Percentiles rank a stretch among this genome's conserved stretches.
phyloP scores from a whole-genome alignment of 2,329 filamentous ascomycete species.

The Colletotrichum sp. region DNA sequence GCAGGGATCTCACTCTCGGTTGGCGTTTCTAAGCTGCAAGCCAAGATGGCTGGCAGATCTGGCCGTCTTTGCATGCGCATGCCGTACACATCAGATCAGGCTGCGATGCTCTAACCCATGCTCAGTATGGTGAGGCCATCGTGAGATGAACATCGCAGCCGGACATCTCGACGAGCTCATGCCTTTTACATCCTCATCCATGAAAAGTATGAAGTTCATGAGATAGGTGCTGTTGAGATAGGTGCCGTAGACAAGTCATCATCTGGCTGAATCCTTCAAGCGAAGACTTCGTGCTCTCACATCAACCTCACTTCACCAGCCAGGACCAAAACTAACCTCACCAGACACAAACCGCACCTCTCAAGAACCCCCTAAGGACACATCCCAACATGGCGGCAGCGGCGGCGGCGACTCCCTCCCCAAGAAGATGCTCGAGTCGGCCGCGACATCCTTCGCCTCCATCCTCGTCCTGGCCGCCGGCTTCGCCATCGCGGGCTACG shows the following conservation, averaged over 20 bases:
- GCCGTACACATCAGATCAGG: neutral
- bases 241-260: neutral
- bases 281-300: neutral
- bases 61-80: neutral
- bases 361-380: neutral
- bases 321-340: neutral
- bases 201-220: neutral
- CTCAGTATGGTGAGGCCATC: neutral
- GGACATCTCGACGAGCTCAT: neutral
- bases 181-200: neutral
- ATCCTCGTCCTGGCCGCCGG: conserved; percentile 73
- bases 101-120: neutral
- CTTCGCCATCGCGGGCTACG: conserved; percentile 72
- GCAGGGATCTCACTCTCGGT: neutral
- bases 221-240: neutral
- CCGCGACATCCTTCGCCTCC: conserved; percentile 77
- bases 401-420: conserved; percentile 34
- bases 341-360: neutral
- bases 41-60: conserved; percentile 1
- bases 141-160: neutral
- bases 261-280: neutral
- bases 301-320: neutral
- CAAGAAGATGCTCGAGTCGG: conserved; percentile 74
- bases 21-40: neutral
- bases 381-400: conserved; percentile 23